Conservation (phyloP, 1,284 basidiomycete genomes). For the Cutaneotrichosporon cutaneum region DNA sequence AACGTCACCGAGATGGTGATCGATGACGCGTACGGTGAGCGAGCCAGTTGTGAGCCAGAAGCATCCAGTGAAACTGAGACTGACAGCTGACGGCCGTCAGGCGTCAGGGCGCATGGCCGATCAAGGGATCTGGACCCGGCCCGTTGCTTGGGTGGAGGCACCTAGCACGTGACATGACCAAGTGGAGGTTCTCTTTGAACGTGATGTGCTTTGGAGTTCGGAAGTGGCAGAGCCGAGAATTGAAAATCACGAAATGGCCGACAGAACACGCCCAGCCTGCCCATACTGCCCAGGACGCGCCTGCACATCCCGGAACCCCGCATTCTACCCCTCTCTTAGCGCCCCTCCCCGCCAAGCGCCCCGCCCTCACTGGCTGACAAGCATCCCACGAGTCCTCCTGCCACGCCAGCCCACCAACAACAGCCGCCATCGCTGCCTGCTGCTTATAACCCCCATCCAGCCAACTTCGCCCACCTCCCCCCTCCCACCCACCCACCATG, state of each 20-base stretch:
- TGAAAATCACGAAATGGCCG: background rate
- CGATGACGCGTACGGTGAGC: too few species aligned
- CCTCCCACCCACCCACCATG: background rate
- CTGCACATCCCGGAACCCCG: background rate
- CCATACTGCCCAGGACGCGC: too few species aligned
- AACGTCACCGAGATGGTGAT: too few species aligned
- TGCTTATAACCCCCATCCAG: background rate
- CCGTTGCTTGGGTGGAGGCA: background rate
- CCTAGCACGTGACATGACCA: background rate
- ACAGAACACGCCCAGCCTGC: too few species aligned
- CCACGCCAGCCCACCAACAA: conserved; percentile 2
- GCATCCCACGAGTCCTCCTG: too few species aligned
- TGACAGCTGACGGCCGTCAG: too few species aligned
- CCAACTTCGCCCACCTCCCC: background rate
- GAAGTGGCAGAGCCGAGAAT: background rate
- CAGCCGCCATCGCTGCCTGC: background rate
- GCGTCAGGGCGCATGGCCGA: too few species aligned
- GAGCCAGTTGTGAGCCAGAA: too few species aligned
- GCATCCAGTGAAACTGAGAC: too few species aligned
- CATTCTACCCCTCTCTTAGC: background rate
- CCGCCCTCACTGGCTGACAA: background rate
- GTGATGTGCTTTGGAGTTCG: background rate
- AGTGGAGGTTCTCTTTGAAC: background rate
- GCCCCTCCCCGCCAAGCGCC: background rate
- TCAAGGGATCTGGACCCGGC: too few species aligned